Evolutionary conservation across 2,329 filamentous ascomycete species (phyloP), one percentile per base, ranked within the genome.

Genomic region (Colletotrichum tabaci): DNA sequence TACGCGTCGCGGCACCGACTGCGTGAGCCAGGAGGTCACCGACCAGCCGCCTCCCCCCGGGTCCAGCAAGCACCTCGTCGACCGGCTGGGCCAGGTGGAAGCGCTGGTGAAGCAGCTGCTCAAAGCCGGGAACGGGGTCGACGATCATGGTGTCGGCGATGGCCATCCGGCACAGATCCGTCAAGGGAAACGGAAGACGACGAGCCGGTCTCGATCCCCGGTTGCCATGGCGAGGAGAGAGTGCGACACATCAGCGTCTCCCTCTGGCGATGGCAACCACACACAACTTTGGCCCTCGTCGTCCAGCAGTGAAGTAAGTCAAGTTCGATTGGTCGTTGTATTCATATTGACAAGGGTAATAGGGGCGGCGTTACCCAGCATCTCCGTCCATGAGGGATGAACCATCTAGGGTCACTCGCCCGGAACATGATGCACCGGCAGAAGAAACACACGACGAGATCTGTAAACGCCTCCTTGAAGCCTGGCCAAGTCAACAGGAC

Each of bases 11-110:
- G 80, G 82, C 0, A 79, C 80, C 0, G 74, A 74, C 40, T 88
- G 87, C 66, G 75, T 87, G 56, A 82, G 85, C 66, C 87, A 89
- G 71, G 68, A 68, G 21, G 16, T 26, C 9, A 47, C 64, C 2
- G 86, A 88, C 61, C 82, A 82, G 21, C 79, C 81, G 2, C 67
- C 67, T 7, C 67, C 67, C 26, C 42, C 63, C 12, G 67, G 63
- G 23, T 50, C 55, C 23, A 66, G 61, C 15, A 67, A 67, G 30
- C 82, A 85, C 18, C 75, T 80, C 13, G 66, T 61, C 2, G 79
- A 82, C 49, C 77, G 80, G n/a, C 68, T 82, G 13, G 75, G 76
- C 2, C 78, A 81, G 6, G 77, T 84, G 26, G 84, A 85, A 57
- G 77, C 77, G 0, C 61, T 83, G 7, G 75, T 83, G 3, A 78